Base-by-base conservation (phyloP, 169 alveolate species). In the Eimeria nieschulzi region DNA sequence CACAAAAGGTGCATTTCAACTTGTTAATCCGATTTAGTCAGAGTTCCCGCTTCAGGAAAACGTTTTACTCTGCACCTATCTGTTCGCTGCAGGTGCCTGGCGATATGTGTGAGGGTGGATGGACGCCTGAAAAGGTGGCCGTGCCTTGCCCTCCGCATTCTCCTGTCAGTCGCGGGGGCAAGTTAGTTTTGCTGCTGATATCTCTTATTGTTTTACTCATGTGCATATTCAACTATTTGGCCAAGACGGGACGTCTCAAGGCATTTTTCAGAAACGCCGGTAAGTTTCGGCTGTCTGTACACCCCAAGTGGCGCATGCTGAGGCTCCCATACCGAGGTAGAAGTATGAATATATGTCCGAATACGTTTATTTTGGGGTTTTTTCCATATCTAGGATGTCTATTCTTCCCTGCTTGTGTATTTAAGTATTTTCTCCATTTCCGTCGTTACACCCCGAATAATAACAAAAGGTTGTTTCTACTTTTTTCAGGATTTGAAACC, bases 91-190 rank as follows among this genome's bases (percentile, higher is more conserved):
- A 97, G 95, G 97, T 99, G 17, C 99, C 99, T 33, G 99, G 99
- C 15, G 99, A 99, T 94, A 95, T 96, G 23, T 99, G 99, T 85
- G 96, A 94, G 55, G 99, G 99, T 56, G 99, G 99, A 2, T 97
- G 99, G 99, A 92, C 78, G 51, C 99, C 99, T 51, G 95, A 92
- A 79, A 94, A 95, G 88, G 98, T 97, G 15, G 97, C 98, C 2
- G 98, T 97, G 26, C 98, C 99, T 9, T 97, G 99, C 73, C 99
- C 99, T 0, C 83, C 90, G n/a, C 90, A 93, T 56, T 83, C 93
- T 9, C 92, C 92, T 59, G 87, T 92, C 75, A 88, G 91, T 15
- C 54, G 68, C 0, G 85, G 70, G 46, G 91, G 80, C 15, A n/a
- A 26, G 66, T 33, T 54, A 0, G 78, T 80, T 46, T 70, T 78